Evolutionary conservation across 1,284 basidiomycete genomes (phyloP), one percentile per base, ranked within the genome.

Genomic region (Tylopilus sp.): DNA sequence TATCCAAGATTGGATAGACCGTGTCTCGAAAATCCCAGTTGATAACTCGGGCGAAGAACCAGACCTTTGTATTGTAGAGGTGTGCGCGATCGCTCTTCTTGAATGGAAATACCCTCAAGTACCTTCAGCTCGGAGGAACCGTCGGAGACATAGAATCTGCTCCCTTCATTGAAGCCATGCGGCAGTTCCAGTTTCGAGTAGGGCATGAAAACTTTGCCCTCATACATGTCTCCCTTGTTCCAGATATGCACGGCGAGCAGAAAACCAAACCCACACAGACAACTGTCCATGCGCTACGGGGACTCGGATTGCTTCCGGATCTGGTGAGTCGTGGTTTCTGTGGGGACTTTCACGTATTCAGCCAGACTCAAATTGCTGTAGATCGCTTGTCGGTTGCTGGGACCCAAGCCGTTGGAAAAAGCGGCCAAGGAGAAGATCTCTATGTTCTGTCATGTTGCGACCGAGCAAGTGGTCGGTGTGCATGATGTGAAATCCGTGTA

Each of bases 261-360:
- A 99, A 99, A 74, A 99, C 96, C 8, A 99, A 99, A 70, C 96
- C 96, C 3, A 99, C 96, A 0, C 96, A 99, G 69, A 97, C 96
- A 15, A 96, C 94, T 35, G 89, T 99, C 16, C 89, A 97, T 58
- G 95, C 95, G 53, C 74, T 99, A 30, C 84, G 97, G 46, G 96
- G 97, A 12, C 78, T 98, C 10, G 96, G 96, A 59, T 75, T 99
- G 9, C 79, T 95, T 13, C 94, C 96, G 43, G 96, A 99, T 71
- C 72, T 99, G 60, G 90, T 92, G 53, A 53, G 86, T 73, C n/a
- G 8, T 28, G 9, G 12, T 30, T 41, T 38, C 45, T 40, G n/a
- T 18, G 15, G 28, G 8, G 28, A n/a, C 49, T 33, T 41, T 11
- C 12, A n/a, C 6, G n/a, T 29, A 28, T 28, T 28, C 11, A 33